Base-by-base conservation (phyloP, 176 grass and related monocot species). In the Avena sativa region DNA sequence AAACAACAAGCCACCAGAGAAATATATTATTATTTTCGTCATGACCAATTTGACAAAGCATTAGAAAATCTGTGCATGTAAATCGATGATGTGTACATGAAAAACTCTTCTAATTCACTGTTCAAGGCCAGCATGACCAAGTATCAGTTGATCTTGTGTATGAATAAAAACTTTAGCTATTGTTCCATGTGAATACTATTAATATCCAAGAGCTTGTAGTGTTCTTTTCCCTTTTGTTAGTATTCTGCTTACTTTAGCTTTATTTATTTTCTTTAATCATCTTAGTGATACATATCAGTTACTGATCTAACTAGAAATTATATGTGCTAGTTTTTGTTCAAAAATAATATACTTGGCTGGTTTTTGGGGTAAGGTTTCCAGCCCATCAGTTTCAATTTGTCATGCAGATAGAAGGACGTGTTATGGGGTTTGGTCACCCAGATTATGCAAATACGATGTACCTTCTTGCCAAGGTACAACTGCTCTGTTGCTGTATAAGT, bases 381-480 rank as follows among this genome's bases (percentile, higher is more conserved):
- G 19, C 58, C 68, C 52, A 28, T 87, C 44, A 38, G 16, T 50
- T 84, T 56, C 70, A 50, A 62, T 75, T 83, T 83, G 43, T 21
- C 47, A 46, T 91, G 74, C 81, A 98, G 96, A 91, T 98, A 78
- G 85, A 98, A 84, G 93, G 92, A 51, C 84, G 89, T 67, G 92
- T 94, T 87, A 70, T 98, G 87, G 93, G 93, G 44, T 12, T 88
- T 59, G 89, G 86, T 57, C 83, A 98, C 72, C 81, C 82, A 83
- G 93, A 98, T 12, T 98, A 96, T 93, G 82, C 96, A 83, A 86
- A 77, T 59, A 96, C 96, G 81, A 88, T 98, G 90, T 91, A 94
- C 86, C 90, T 90, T 89, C 90, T 98, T 49, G 96, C 88, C 82
- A 98, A 84, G 93, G 96, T 98, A 94, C 56, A 83, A 78, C 12